phyloP scores from a whole-genome alignment of 202 grass and related monocot species.

The Schoenoplectus tabernaemontani region DNA sequence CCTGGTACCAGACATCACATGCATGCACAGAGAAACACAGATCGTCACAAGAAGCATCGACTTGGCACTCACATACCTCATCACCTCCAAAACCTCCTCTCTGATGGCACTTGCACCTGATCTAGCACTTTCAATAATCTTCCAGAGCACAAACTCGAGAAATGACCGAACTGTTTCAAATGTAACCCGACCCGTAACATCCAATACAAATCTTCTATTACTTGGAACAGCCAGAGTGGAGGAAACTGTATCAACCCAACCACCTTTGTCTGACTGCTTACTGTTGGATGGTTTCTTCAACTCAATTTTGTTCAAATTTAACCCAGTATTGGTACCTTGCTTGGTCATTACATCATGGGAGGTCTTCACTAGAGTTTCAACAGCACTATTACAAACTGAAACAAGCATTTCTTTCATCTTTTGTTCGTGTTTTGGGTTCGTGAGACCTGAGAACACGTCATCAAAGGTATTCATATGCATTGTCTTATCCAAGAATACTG shows the following conservation, averaged over 20 bases:
- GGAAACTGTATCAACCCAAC: slow-evolving; percentile 44
- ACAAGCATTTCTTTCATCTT: slow-evolving; percentile 54
- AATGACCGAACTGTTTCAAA: slow-evolving; percentile 79
- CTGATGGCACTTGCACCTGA: slow-evolving; percentile 40
- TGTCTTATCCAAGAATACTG: slow-evolving; percentile 82
- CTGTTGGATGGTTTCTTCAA: neutral
- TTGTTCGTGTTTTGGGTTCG: slow-evolving; percentile 54
- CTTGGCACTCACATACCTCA: slow-evolving; percentile 53
- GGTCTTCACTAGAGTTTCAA: slow-evolving; percentile 67
- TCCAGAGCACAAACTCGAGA: slow-evolving; percentile 83
- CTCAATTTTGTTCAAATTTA: neutral
- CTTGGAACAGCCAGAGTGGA: slow-evolving; percentile 36
- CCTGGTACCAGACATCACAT: slow-evolving; percentile 42
- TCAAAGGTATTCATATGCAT: slow-evolving; percentile 94
- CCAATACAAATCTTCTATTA: slow-evolving; percentile 56
- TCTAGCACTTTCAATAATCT: slow-evolving; percentile 28
- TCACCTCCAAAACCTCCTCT: slow-evolving; percentile 29
- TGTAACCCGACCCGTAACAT: slow-evolving; percentile 59
- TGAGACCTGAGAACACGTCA: slow-evolving; percentile 65
- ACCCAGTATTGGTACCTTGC: slow-evolving; percentile 7
- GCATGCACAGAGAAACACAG: slow-evolving; percentile 68
- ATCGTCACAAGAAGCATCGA: slow-evolving; percentile 50
- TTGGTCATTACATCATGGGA: slow-evolving; percentile 47
- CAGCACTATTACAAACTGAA: slow-evolving; percentile 50
- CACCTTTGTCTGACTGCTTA: slow-evolving; percentile 14